Conservation (phyloP, 2,329 filamentous ascomycete species). For the Cercospora berteroae region DNA sequence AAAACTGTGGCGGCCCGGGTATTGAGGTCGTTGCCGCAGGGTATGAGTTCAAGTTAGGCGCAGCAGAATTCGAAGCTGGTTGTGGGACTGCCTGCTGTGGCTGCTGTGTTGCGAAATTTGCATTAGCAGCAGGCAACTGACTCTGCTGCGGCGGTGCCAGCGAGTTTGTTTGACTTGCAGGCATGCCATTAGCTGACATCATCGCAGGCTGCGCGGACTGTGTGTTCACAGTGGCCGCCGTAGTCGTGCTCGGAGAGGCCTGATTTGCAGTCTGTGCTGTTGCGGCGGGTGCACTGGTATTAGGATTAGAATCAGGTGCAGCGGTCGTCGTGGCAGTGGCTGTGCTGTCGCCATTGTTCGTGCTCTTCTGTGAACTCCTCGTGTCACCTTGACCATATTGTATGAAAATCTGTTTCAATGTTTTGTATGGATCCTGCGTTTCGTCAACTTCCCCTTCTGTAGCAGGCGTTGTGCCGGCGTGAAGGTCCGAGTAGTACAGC, state of each 20-base stretch:
- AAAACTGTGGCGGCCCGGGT: not conserved
- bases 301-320: conserved; percentile 1
- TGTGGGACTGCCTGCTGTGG: not conserved
- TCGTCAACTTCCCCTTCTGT: conserved; percentile 12
- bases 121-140: not conserved
- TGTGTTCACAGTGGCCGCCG: not conserved
- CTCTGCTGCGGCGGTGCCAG: not conserved
- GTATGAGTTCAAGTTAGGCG: not conserved
- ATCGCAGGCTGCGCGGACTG: not conserved
- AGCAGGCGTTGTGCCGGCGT: conserved; percentile 7
- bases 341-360: conserved; percentile 1
- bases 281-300: not conserved
- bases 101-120: not conserved
- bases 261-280: not conserved
- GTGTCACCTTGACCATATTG: conserved; percentile 9
- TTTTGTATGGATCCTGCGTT: conserved; percentile 14
- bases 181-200: not conserved
- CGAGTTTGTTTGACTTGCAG: not conserved
- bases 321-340: not conserved
- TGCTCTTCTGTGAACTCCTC: not conserved
- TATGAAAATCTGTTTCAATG: conserved; percentile 14
- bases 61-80: not conserved
- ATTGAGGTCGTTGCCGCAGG: not conserved
- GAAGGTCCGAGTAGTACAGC: conserved; percentile 9
- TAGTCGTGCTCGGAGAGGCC: not conserved